Evolutionary conservation across 2,329 filamentous ascomycete genomes (phyloP), one percentile per base, ranked within the genome.

Genomic region (Nemania sp.): DNA sequence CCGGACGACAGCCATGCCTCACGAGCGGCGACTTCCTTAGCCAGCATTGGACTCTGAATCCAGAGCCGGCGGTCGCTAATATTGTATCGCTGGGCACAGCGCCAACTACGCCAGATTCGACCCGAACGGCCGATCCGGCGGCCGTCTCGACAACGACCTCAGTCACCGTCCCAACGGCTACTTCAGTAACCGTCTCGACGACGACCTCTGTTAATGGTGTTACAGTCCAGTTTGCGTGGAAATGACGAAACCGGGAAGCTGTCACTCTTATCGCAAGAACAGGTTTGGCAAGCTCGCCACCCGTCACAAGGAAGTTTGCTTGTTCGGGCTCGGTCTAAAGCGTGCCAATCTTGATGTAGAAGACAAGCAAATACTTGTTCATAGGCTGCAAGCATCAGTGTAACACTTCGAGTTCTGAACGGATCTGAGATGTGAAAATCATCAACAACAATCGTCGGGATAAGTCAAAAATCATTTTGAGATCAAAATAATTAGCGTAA

Each of bases 21-120:
- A 22, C 31, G 6, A 19, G 8, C 22, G 33, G 12, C 4, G 22
- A 28, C 22, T 14, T 11, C 44, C 11, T n/a, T 20, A 33, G 44
- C 44, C 44, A 48, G 31, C 44, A 28, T 23, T 46, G 43, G 43
- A 46, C 43, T 5, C 20, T 46, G 28, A 46, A 24, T 23, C 30
- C 43, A 31, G 43, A 28, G 12, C 43, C 28, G n/a, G 30, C 43
- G 1, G 43, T 24, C 30, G 6, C 24, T 20, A 46, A 14, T 14
- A 31, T 34, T 15, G 30, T 36, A 14, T 6, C 43, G 14, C 43
- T 20, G 30, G 19, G 30, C 19, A 26, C 9, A 19, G 20, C 14
- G 8, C 14, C 15, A 8, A 9, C 24, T 14, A 22, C 41, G 4
- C 26, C 24, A 15, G n/a, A 26, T 19, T 19, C 33, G 6, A 31